phyloP scores from a whole-genome alignment of 2,329 filamentous ascomycete genomes.

The Beauveria sp. region DNA sequence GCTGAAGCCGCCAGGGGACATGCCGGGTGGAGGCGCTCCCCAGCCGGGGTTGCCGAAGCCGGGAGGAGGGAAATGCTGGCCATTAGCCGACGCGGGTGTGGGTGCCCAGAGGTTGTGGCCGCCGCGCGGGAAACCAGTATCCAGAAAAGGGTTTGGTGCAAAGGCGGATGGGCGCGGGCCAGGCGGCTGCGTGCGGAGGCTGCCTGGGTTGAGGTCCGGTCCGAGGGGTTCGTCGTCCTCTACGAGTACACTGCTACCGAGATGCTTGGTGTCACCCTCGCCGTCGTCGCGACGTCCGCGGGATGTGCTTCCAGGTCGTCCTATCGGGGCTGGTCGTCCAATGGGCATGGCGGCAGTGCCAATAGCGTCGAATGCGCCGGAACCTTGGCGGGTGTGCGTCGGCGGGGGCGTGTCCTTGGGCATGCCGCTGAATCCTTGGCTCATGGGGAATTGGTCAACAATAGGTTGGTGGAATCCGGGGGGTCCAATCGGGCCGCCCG shows the following conservation, averaged over 20 bases:
- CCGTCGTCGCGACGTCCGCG: constrained; percentile 47
- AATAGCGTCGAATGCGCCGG: constrained; percentile 55
- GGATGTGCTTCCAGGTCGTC: constrained; percentile 69
- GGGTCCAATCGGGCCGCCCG: constrained; percentile 26
- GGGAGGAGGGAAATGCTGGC: constrained; percentile 37
- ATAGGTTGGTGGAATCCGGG: constrained; percentile 27
- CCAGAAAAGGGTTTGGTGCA: constrained; percentile 33
- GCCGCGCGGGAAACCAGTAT: constrained; percentile 30
- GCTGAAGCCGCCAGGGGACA: constrained; percentile 27
- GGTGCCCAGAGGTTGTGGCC: constrained; percentile 35
- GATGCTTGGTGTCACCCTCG: constrained; percentile 67
- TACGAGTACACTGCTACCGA: constrained; percentile 85
- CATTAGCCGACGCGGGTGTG: constrained; percentile 19
- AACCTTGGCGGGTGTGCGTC: constrained; percentile 69
- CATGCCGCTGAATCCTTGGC: constrained; percentile 24
- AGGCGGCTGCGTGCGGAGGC: constrained; percentile 43
- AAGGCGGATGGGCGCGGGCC: constrained; percentile 37
- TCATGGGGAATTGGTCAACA: constrained; percentile 25
- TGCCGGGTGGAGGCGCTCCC: constrained; percentile 24
- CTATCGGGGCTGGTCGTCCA: constrained; percentile 76
- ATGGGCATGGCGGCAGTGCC: constrained; percentile 61
- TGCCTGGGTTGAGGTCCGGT: constrained; percentile 22
- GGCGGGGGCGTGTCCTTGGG: constrained; percentile 28
- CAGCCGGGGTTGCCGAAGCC: constrained; percentile 36
- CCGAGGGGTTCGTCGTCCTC: constrained; percentile 59